phyloP scores from a whole-genome alignment of 768 basidiomycete genomes.

The Amanita exitialis region DNA sequence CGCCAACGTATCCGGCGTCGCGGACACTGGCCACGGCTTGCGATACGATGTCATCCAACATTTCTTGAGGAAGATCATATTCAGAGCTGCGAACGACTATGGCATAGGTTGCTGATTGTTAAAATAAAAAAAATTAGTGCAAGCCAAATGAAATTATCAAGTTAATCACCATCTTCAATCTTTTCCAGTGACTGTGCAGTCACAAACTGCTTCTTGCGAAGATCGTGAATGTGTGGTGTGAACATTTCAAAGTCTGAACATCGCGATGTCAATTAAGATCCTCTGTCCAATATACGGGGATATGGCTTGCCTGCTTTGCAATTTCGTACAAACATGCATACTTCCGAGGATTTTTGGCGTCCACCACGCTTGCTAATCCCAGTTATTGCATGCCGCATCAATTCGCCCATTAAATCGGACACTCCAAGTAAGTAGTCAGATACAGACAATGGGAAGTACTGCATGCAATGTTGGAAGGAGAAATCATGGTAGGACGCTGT shows the following conservation, averaged over 20 bases:
- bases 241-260: slow-evolving; percentile 67
- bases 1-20: background rate
- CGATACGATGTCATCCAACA: slow-evolving; percentile 60
- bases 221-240: slow-evolving; percentile 56
- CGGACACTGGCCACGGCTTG: slow-evolving; percentile 30
- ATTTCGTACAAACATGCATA: slow-evolving; percentile 61
- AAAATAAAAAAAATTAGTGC: slow-evolving; percentile 5
- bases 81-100: slow-evolving; percentile 65
- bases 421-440: slow-evolving; percentile 90
- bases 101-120: slow-evolving; percentile 53
- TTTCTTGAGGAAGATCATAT: slow-evolving; percentile 56
- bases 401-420: slow-evolving; percentile 91
- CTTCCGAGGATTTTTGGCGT: slow-evolving; percentile 46
- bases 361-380: slow-evolving; percentile 62
- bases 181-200: slow-evolving; percentile 86
- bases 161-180: slow-evolving; percentile 76
- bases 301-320: slow-evolving; percentile 57
- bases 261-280: slow-evolving; percentile 4
- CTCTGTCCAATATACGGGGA: background rate
- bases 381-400: slow-evolving; percentile 93
- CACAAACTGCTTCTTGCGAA: slow-evolving; percentile 82
- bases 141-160: background rate
- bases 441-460: slow-evolving; percentile 71
- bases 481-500: background rate
- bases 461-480: background rate